These are phyloP conservation scores for Fusarium miscanthi DNA, from an alignment of 2,329 filamentous ascomycete genomes.

Conservation along the genomic window DNA sequence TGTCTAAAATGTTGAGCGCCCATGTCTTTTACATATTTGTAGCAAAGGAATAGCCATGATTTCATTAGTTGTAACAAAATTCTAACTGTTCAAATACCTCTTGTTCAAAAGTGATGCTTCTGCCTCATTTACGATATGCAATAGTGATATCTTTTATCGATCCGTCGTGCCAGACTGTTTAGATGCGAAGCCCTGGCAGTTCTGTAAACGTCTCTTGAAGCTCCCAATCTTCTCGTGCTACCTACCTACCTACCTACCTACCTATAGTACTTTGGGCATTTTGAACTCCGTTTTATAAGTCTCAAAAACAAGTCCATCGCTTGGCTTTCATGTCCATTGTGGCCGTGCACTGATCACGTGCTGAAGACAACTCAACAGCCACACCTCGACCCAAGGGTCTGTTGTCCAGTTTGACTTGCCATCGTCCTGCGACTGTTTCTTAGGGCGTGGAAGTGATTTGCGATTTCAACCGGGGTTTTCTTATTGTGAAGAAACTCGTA, in stretches of 20 bases:
- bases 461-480: conserved; percentile 13
- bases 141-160: neutral
- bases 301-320: neutral
- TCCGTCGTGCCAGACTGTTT: neutral
- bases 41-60: conserved; percentile 44
- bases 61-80: conserved; percentile 46
- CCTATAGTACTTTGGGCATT: neutral
- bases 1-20: conserved; percentile 31
- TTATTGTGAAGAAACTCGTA: neutral
- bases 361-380: conserved; percentile 22
- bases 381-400: conserved; percentile 15
- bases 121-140: neutral
- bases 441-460: conserved; percentile 28
- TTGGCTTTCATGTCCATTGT: neutral
- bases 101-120: neutral
- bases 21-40: conserved; percentile 41
- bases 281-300: neutral
- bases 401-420: conserved; percentile 39
- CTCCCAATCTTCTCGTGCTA: neutral
- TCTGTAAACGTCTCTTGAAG: neutral
- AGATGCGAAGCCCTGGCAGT: neutral
- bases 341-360: conserved; percentile 42
- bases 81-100: conserved; percentile 37
- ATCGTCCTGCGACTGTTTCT: conserved; percentile 24
- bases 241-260: too few relatives aligned